Evolutionary conservation across 257 asterid species (phyloP), one percentile per base, ranked within the genome.

Genomic region (Euphrasia confusa): DNA sequence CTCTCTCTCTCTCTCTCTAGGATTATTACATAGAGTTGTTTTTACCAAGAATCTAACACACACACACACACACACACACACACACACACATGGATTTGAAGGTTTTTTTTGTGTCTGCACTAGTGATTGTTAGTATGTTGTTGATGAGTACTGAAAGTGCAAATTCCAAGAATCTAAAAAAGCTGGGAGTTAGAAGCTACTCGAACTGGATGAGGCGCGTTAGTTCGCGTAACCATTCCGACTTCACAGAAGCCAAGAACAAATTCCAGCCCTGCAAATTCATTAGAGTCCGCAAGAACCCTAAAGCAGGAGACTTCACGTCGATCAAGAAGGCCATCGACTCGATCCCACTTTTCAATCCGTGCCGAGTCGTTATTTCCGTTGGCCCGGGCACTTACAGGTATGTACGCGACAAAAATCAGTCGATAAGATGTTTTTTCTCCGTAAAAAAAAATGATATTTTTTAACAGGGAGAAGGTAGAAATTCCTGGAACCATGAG

Each of bases 401-500:
- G 97, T 87, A 83, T 79, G 97, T 87, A 48, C 21, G 15, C 24
- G 45, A 54, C 47, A 60, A 14, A 26, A 7, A 21, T 47, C 3
- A 10, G 15, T 12, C 3, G 15, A 21, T 54, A 3, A 47, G 7
- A 13, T 4, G 53, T 52, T 52, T 13, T 49, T 52, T 52, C 14
- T 49, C 5, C 1, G 26, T 10, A 42, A 42, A 42, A 40, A 40
- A 42, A 42, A 11, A 5, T 10, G 12, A 44, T 11, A 1, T 48
- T 5, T 48, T 48, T 50, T 5, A 18, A 35, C 50, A 90, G 97
- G 83, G 97, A 90, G 69, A 90, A 90, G 91, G 74, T 90, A 63
- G 91, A 83, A 66, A 90, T 90, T 57, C 96, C 96, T 5, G 73
- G 80, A 37, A 80, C 94, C 21, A 85, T 83, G 94, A 90, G 82